A percentile compares a stretch with the other conserved stretches of the same genome.
These are phyloP conservation scores for Pezicula neosporulosa DNA, from an alignment of 2,329 filamentous ascomycete species.

Conservation along the genomic window DNA sequence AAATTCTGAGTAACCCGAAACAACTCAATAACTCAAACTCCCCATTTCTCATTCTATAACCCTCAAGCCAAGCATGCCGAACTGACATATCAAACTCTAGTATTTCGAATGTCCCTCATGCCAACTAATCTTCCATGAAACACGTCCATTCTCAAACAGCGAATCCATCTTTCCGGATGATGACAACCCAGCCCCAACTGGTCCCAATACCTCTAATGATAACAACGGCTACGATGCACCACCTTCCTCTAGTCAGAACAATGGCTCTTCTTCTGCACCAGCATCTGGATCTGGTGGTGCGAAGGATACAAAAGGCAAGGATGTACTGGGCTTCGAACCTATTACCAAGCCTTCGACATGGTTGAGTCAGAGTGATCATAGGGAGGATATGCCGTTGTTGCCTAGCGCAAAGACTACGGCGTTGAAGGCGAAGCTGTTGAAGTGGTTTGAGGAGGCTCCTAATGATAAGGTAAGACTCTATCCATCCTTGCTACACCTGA, in stretches of 20 bases:
- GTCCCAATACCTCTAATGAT: background rate
- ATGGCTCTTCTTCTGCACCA: background rate
- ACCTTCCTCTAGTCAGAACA: background rate
- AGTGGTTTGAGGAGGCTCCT: slow-evolving; percentile 38
- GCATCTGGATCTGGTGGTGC: background rate
- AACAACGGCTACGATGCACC: background rate
- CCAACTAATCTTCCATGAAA: slow-evolving; percentile 9
- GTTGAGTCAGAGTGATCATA: slow-evolving; percentile 18
- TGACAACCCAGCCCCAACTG: background rate
- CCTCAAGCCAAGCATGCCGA: too few species aligned
- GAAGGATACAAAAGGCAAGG: slow-evolving; percentile 16
- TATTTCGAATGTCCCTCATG: slow-evolving; percentile 19
- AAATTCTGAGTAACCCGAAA: too few species aligned
- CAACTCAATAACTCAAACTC: too few species aligned
- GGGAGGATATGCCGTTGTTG: slow-evolving; percentile 23
- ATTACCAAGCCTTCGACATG: slow-evolving; percentile 16
- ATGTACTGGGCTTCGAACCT: slow-evolving; percentile 22
- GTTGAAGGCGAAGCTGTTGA: slow-evolving; percentile 30
- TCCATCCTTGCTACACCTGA: background rate
- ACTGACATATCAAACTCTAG: background rate
- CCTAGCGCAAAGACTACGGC: slow-evolving; percentile 36
- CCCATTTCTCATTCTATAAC: too few species aligned
- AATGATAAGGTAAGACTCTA: slow-evolving; percentile 39
- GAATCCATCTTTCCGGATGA: slow-evolving; percentile 8
- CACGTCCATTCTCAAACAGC: slow-evolving; percentile 3